Evolutionary conservation across 148 eudicot species (phyloP).

Genomic region (Rhododendron molle): DNA sequence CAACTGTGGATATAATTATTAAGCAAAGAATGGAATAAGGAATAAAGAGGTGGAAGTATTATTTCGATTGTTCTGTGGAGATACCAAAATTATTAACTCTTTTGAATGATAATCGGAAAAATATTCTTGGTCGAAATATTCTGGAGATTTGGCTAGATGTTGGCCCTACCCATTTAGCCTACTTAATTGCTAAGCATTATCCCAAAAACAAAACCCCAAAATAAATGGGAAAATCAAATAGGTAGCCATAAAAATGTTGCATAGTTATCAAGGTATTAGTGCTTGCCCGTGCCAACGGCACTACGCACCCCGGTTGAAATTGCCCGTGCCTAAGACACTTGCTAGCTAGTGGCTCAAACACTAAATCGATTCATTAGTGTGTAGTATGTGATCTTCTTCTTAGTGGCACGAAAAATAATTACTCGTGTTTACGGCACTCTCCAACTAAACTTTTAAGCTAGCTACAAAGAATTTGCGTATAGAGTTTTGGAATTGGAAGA

Average conservation of each 20-base stretch:
- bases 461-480: no score
- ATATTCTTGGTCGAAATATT: neutral
- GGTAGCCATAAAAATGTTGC: neutral
- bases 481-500: no score
- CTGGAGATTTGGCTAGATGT: neutral
- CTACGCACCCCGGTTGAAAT: no score
- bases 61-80: neutral
- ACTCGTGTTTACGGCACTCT: no score
- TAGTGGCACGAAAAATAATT: no score
- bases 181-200: neutral
- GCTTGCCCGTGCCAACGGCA: no score
- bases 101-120: neutral
- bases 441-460: no score
- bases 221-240: neutral
- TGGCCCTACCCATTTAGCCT: neutral
- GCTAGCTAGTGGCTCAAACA: no score
- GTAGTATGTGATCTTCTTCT: no score
- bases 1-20: neutral
- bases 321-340: no score
- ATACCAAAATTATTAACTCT: neutral
- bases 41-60: neutral
- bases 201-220: neutral
- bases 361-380: no score
- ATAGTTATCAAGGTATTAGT: neutral
- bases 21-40: neutral